phyloP scores from a whole-genome alignment of 148 eudicot species.

The Nyssa sinensis region DNA sequence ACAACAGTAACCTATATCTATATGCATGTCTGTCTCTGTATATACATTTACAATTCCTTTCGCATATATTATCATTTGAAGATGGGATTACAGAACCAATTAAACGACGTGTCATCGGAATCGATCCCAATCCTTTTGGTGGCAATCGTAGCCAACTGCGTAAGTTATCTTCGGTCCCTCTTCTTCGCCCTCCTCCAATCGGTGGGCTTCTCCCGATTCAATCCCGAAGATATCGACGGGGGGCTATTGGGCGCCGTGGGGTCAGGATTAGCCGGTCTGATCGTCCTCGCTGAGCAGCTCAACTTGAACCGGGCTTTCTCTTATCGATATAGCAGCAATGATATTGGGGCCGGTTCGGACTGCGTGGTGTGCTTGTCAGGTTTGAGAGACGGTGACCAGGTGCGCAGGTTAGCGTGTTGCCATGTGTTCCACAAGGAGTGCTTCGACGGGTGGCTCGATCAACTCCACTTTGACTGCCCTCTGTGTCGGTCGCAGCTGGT shows the following conservation, averaged over 20 bases:
- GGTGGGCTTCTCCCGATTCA: constrained; percentile 15
- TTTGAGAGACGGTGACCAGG: constrained; percentile 47
- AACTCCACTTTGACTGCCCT: constrained; percentile 63
- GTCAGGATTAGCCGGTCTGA: constrained; percentile 34
- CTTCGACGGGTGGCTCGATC: constrained; percentile 73
- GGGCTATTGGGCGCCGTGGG: constrained; percentile 29
- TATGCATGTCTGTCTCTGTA: too few relatives aligned
- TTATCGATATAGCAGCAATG: constrained; percentile 9
- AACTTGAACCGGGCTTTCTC: constrained; percentile 40
- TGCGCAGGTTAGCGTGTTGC: constrained; percentile 52
- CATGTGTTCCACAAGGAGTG: constrained; percentile 77
- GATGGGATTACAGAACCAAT: constrained; percentile 74
- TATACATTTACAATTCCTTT: too few relatives aligned
- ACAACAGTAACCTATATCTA: too few relatives aligned
- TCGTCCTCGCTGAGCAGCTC: constrained; percentile 51
- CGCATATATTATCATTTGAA: neutral
- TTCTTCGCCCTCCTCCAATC: constrained; percentile 18
- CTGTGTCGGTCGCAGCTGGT: constrained; percentile 61
- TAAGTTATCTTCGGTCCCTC: constrained; percentile 49
- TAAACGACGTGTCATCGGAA: constrained; percentile 65
- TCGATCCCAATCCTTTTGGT: constrained; percentile 52
- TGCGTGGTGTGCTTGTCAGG: constrained; percentile 64
- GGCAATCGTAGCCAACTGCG: constrained; percentile 41
- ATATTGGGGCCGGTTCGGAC: constrained; percentile 9
- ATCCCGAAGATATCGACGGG: constrained; percentile 12